A percentile compares a stretch with the other conserved stretches of the same genome.
Evolutionary conservation across 345 rosid genomes (phyloP).

Genomic region (Linum trigynum): DNA sequence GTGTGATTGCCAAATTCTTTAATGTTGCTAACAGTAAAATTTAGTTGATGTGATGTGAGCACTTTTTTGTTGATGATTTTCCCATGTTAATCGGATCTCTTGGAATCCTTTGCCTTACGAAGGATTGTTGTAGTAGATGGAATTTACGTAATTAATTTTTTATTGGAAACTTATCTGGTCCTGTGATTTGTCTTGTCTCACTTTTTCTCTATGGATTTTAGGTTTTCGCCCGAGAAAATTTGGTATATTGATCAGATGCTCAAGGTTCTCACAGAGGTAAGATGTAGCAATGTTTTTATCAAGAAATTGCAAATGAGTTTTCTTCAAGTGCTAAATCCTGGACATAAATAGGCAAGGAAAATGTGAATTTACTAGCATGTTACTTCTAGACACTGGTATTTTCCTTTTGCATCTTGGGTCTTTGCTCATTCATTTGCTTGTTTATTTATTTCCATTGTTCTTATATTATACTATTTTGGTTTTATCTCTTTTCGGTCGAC

Average conservation of each 20-base stretch:
- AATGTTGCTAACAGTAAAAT: not conserved
- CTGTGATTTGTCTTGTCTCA: not conserved
- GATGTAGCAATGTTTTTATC: slow-evolving; percentile 5
- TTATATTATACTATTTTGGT: not conserved
- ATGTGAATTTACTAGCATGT: not conserved
- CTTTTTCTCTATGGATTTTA: slow-evolving; percentile 30
- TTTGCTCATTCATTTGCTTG: not conserved
- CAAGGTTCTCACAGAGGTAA: slow-evolving; percentile 96
- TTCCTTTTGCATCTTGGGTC: not conserved
- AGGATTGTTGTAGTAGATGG: not conserved
- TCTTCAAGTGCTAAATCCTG: not conserved
- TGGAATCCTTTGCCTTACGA: not conserved
- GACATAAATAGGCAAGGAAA: not conserved
- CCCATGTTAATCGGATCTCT: not conserved
- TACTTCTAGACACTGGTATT: not conserved
- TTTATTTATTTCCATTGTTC: not conserved
- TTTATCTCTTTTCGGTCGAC: not conserved
- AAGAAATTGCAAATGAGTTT: not conserved
- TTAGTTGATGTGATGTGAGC: not conserved
- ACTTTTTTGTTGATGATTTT: not conserved
- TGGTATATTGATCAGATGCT: slow-evolving; percentile 99
- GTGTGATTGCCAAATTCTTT: not conserved
- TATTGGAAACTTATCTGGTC: not conserved
- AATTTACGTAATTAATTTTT: not conserved
- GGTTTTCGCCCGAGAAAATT: slow-evolving; percentile 93